Percentiles rank a stretch among this genome's conserved stretches.
Conservation (phyloP, 2,329 filamentous ascomycete species). For the Aspergillus ochraceoroseus region DNA sequence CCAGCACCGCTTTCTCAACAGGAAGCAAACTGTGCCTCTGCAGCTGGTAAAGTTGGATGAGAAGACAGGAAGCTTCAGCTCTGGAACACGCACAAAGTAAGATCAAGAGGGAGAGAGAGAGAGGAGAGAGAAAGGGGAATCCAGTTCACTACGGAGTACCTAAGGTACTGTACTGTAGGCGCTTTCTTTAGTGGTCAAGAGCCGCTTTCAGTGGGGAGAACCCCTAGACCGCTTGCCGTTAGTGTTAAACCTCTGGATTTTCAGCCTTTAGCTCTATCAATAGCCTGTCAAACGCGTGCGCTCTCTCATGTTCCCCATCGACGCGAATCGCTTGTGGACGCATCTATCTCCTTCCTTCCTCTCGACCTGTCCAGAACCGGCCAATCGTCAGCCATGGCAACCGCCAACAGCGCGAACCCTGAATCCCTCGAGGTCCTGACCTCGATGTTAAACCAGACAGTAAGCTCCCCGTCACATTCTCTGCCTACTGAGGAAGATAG, state of each 20-base stretch:
- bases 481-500: not conserved
- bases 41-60: conserved; percentile 1
- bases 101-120: conserved; percentile 1
- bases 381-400: conserved; percentile 19
- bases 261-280: conserved; percentile 4
- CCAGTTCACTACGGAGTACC: conserved; percentile 3
- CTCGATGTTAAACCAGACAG: conserved; percentile 37
- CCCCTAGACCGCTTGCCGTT: conserved; percentile 19
- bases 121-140: conserved; percentile 11
- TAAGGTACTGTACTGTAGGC: conserved; percentile 3
- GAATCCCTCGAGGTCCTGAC: conserved; percentile 37
- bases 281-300: conserved; percentile 4
- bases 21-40: too few species aligned
- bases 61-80: not conserved
- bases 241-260: conserved; percentile 9
- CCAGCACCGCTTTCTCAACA: conserved; percentile 15
- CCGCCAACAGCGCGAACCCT: conserved; percentile 26
- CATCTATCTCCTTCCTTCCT: not conserved
- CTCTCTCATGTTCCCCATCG: not conserved
- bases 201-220: conserved; percentile 26
- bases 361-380: too few species aligned
- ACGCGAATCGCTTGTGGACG: not conserved
- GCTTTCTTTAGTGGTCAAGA: conserved; percentile 22
- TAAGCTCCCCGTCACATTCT: conserved; percentile 17
- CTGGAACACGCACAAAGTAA: too few species aligned